Evolutionary conservation across 2,329 filamentous ascomycete genomes (phyloP).

Genomic region (Acephala macrosclerotiorum): DNA sequence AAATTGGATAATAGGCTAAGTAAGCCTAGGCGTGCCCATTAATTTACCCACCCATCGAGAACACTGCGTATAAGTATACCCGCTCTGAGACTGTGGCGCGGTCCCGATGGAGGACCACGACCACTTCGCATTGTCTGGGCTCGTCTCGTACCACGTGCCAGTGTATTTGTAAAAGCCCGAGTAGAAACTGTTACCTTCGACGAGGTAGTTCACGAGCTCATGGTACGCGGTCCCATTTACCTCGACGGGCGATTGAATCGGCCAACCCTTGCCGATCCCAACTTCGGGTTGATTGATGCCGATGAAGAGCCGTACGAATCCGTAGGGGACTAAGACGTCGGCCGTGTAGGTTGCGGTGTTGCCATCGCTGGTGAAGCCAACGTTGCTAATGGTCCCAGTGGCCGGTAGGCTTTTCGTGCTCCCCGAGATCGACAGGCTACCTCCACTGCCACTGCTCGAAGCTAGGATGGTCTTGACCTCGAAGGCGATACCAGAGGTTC

Average conservation of each 20-base stretch:
- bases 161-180: conserved; percentile 12
- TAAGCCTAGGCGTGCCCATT: no score
- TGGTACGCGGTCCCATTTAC: background rate
- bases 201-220: conserved; percentile 11
- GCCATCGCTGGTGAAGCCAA: conserved; percentile 3
- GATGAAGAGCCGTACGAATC: conserved; percentile 12
- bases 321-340: conserved; percentile 16
- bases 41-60: no score
- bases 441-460: background rate
- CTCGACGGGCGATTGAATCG: background rate
- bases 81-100: background rate
- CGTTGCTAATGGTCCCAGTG: conserved; percentile 13
- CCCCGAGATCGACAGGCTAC: background rate
- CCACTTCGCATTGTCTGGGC: conserved; percentile 10
- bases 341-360: conserved; percentile 10
- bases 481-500: background rate
- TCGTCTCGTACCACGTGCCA: background rate
- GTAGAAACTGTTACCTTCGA: conserved; percentile 11
- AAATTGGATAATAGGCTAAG: no score
- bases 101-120: conserved; percentile 1
- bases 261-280: background rate
- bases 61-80: background rate
- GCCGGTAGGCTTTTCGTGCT: conserved; percentile 14
- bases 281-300: background rate
- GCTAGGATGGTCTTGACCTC: conserved; percentile 8